Evolutionary conservation across 2,329 filamentous ascomycete species (phyloP).

Genomic region (Westerdykella sp.): DNA sequence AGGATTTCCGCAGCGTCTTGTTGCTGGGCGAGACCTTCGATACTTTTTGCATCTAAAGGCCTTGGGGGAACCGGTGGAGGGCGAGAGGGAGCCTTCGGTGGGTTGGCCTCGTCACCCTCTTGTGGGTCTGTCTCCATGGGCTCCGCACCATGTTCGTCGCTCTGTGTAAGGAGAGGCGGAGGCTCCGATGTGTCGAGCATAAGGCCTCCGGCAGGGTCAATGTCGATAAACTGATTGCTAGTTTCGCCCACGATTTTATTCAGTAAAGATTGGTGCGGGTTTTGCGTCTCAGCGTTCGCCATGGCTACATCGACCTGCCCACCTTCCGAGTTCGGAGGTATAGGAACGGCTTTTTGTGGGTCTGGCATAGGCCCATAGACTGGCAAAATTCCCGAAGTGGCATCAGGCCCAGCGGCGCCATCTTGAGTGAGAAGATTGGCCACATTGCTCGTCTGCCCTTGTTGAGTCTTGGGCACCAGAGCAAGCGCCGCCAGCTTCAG

Average conservation of each 20-base stretch:
- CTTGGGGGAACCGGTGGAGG: constrained; percentile 57
- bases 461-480: constrained; percentile 39
- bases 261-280: too few relatives aligned
- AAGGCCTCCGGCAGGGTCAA: too few relatives aligned
- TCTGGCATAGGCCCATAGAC: constrained; percentile 41
- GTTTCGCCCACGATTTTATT: too few relatives aligned
- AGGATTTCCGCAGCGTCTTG: constrained; percentile 97
- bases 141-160: constrained; percentile 17
- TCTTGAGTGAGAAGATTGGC: too few relatives aligned
- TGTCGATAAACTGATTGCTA: too few relatives aligned
- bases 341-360: constrained; percentile 21
- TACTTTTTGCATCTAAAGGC: constrained; percentile 40
- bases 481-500: constrained; percentile 76
- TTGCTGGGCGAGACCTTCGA: constrained; percentile 59
- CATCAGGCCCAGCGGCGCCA: constrained; percentile 1
- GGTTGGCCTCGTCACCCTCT: too few relatives aligned
- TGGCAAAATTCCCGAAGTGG: constrained; percentile 33
- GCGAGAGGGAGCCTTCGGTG: constrained; percentile 37
- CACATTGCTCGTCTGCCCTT: too few relatives aligned
- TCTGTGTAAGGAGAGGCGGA: constrained; percentile 5
- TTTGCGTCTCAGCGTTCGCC: too few relatives aligned
- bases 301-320: too few relatives aligned
- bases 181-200: too few relatives aligned
- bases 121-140: constrained; percentile 8
- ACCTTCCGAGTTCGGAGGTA: too few relatives aligned